A percentile compares a stretch with the other conserved stretches of the same genome.
Evolutionary conservation across 495 filamentous ascomycete species (phyloP).

Genomic region (Hypoxylon crocopeplum): DNA sequence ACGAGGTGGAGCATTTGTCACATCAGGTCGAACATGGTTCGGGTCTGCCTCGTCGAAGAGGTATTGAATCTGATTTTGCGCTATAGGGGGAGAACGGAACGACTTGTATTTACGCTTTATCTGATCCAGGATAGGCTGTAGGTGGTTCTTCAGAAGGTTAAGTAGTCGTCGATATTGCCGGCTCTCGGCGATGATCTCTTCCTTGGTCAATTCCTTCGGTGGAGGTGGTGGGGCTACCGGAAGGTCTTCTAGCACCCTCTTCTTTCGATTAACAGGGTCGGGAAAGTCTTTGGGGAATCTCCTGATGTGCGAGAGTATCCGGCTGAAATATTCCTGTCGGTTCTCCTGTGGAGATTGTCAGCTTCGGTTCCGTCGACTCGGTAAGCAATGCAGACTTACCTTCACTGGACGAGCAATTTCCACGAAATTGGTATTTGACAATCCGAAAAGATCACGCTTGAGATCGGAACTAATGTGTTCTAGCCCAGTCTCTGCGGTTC

Average conservation of each 20-base stretch:
- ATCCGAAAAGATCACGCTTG: conserved; percentile 81
- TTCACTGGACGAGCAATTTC: conserved; percentile 68
- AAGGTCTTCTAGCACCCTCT: conserved; percentile 77
- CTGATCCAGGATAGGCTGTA: conserved; percentile 95
- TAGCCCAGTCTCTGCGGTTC: conserved; percentile 71
- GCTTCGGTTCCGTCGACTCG: not conserved
- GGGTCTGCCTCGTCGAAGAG: conserved; percentile 83
- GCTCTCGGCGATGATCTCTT: conserved; percentile 80
- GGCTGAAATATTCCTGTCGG: conserved; percentile 77
- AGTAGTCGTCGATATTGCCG: conserved; percentile 79
- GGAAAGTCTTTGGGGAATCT: conserved; percentile 86
- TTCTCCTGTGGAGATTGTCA: conserved; percentile 56
- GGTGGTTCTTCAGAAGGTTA: conserved; percentile 82
- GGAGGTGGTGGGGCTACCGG: conserved; percentile 75
- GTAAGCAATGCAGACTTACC: conserved; percentile 47
- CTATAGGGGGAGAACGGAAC: conserved; percentile 81
- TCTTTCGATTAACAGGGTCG: conserved; percentile 82
- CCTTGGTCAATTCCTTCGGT: conserved; percentile 68
- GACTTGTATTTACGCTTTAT: conserved; percentile 83
- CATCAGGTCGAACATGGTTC: conserved; percentile 78
- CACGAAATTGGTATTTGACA: conserved; percentile 77
- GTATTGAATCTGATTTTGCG: conserved; percentile 73
- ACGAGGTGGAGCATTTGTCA: conserved; percentile 66
- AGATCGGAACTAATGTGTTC: conserved; percentile 62
- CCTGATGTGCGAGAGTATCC: conserved; percentile 73